Evolutionary conservation across 768 basidiomycete genomes (phyloP).

Genomic region (Cystofilobasidium macerans): DNA sequence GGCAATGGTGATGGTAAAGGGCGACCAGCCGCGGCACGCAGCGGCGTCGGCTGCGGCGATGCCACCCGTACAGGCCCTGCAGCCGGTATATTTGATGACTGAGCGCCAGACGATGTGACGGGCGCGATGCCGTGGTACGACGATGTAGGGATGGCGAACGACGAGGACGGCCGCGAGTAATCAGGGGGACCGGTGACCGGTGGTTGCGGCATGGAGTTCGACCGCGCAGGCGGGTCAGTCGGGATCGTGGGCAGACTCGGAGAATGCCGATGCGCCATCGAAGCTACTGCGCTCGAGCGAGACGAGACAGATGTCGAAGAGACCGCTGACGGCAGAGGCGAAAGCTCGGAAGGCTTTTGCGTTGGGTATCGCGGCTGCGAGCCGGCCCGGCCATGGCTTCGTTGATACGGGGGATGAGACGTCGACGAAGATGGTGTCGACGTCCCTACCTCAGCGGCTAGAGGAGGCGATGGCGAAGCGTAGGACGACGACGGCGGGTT

Average conservation of each 20-base stretch:
- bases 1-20: background rate
- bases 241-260: slow-evolving; percentile 1
- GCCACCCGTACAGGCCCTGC: background rate
- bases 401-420: background rate
- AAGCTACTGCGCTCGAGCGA: background rate
- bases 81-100: background rate
- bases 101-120: background rate
- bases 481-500: slow-evolving; percentile 18
- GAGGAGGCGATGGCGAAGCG: background rate
- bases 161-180: background rate
- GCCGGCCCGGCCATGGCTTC: background rate
- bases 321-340: slow-evolving; percentile 16
- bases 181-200: background rate
- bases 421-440: background rate
- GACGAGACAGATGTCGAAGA: background rate
- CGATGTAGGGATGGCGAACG: slow-evolving; percentile 1
- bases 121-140: slow-evolving; percentile 15
- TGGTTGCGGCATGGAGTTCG: background rate
- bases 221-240: background rate
- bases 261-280: background rate
- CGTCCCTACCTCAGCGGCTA: too few relatives aligned
- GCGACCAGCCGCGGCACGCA: background rate
- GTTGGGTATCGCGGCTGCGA: background rate
- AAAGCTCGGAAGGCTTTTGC: slow-evolving; percentile 18
- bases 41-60: background rate